Conservation (phyloP, 208 protist species). For the Leishmania mexicana region DNA sequence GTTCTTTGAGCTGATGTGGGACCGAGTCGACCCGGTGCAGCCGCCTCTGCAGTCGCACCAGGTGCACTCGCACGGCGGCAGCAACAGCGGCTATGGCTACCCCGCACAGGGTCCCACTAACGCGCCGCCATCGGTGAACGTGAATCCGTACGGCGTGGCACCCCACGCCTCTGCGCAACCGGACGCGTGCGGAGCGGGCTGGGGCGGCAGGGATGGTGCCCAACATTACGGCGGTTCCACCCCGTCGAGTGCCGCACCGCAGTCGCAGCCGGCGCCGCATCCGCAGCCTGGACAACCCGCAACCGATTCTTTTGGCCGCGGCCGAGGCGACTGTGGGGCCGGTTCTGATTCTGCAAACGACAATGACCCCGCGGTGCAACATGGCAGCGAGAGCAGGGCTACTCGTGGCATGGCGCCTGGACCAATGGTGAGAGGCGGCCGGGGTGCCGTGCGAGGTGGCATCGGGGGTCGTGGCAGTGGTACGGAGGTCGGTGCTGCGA, state of each 20-base stretch:
- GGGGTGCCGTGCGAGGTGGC: constrained; percentile 24
- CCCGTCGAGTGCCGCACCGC: constrained; percentile 2
- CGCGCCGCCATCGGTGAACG: neutral
- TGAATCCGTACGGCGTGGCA: neutral
- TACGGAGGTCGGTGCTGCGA: neutral
- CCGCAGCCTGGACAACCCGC: neutral
- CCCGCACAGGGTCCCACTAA: neutral
- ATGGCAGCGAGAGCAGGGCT: neutral
- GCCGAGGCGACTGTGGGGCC: neutral
- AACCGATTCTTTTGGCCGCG: neutral
- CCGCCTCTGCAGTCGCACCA: neutral
- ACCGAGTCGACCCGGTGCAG: constrained; percentile 8
- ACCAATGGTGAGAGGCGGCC: constrained; percentile 24
- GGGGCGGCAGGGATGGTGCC: neutral
- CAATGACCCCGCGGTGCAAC: neutral
- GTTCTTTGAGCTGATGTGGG: constrained; percentile 40
- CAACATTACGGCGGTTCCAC: neutral
- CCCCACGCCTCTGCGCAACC: neutral
- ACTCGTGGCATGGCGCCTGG: neutral
- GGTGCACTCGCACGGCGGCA: neutral
- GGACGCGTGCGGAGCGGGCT: neutral
- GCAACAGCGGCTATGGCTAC: constrained; percentile 16
- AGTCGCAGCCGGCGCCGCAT: constrained; percentile 3
- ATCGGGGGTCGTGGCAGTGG: constrained; percentile 32
- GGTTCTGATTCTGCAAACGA: neutral